phyloP scores from a whole-genome alignment of 177 flowering plant species.

The Vitis hybrid region DNA sequence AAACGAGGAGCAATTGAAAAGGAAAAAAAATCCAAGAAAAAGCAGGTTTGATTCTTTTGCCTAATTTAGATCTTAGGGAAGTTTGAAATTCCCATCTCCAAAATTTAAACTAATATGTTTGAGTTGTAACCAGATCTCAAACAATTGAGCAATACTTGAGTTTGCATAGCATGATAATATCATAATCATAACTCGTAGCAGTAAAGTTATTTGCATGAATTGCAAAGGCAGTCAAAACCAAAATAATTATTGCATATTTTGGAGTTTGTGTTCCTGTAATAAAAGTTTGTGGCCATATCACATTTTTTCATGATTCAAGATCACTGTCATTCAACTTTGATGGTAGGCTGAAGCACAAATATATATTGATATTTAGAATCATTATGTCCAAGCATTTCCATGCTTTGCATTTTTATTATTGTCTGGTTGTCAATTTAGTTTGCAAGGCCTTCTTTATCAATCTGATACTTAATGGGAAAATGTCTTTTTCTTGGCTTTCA shows the following conservation, averaged over 20 bases:
- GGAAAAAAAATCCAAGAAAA: slow-evolving; percentile 75
- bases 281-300: too few species aligned
- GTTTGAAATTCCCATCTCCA: not conserved
- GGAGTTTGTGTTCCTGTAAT: too few species aligned
- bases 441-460: not conserved
- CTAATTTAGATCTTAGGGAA: not conserved
- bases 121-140: not conserved
- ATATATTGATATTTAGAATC: too few species aligned
- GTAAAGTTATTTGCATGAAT: too few species aligned
- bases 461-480: not conserved
- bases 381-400: too few species aligned
- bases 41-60: slow-evolving; percentile 40
- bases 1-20: slow-evolving; percentile 54
- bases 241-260: too few species aligned
- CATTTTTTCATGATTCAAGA: too few species aligned
- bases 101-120: not conserved
- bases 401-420: too few species aligned
- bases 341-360: too few species aligned
- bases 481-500: not conserved
- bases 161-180: not conserved
- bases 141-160: not conserved
- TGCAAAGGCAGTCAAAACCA: too few species aligned
- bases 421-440: not conserved
- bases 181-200: too few species aligned
- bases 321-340: too few species aligned